Evolutionary conservation across 2,329 filamentous ascomycete species (phyloP).

Genomic region (Pseudocercospora musae): DNA sequence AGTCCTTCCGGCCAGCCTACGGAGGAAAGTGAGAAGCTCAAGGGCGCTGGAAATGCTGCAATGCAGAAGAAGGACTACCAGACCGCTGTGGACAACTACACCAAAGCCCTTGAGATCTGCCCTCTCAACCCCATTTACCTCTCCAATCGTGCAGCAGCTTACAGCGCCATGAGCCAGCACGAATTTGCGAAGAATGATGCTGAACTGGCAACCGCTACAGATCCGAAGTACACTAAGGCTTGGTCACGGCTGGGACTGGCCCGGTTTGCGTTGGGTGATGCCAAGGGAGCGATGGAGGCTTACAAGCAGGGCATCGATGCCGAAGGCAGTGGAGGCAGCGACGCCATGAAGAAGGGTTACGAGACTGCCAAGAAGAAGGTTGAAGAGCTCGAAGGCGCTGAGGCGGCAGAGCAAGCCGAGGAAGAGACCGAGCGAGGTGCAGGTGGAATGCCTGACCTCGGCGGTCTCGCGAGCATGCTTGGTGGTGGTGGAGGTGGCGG

Average conservation of each 20-base stretch:
- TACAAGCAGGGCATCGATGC: constrained; percentile 90
- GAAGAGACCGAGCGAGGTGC: constrained; percentile 29
- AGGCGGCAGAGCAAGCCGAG: constrained; percentile 39
- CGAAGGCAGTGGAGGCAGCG: constrained; percentile 89
- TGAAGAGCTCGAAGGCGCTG: constrained; percentile 65
- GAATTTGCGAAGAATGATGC: constrained; percentile 80
- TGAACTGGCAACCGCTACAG: constrained; percentile 80
- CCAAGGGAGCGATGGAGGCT: constrained; percentile 88
- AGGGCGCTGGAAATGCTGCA: constrained; percentile 86
- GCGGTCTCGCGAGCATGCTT: constrained; percentile 44
- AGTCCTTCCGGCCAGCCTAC: constrained; percentile 45
- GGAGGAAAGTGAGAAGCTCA: constrained; percentile 81
- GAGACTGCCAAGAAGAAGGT: constrained; percentile 89
- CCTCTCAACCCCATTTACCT: constrained; percentile 94
- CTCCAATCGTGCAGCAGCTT: constrained; percentile 92
- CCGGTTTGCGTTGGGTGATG: constrained; percentile 85
- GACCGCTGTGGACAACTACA: constrained; percentile 80
- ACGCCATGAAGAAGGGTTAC: constrained; percentile 95
- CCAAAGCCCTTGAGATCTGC: constrained; percentile 74
- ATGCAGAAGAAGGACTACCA: constrained; percentile 93
- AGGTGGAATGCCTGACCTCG: constrained; percentile 45
- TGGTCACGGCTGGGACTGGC: constrained; percentile 93
- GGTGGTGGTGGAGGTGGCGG: constrained; percentile 65
- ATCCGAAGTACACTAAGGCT: constrained; percentile 93
- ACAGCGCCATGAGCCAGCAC: constrained; percentile 81